phyloP scores from a whole-genome alignment of 164 flowering plant genomes.

The Aristolochia californica region DNA sequence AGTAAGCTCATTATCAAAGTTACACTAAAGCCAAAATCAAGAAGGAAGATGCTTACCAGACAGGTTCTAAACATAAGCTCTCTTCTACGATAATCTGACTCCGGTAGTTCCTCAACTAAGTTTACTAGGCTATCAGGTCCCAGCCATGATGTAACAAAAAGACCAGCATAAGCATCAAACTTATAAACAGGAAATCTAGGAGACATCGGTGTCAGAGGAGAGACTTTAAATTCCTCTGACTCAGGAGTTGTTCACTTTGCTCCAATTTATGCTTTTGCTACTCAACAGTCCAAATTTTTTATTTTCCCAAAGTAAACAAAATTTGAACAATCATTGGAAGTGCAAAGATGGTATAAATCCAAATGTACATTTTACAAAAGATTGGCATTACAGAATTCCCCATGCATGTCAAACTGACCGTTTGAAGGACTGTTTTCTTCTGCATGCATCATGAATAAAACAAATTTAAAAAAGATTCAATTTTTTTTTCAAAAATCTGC shows the following conservation, averaged over 20 bases:
- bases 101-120: constrained; percentile 59
- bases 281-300: constrained; percentile 63
- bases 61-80: no score
- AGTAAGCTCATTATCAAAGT: no score
- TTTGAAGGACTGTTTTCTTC: background rate
- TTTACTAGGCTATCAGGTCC: constrained; percentile 55
- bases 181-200: background rate
- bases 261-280: constrained; percentile 71
- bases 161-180: background rate
- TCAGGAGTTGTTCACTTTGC: constrained; percentile 63
- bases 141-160: constrained; percentile 20
- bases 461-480: background rate
- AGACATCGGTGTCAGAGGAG: background rate
- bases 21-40: no score
- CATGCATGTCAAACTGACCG: background rate
- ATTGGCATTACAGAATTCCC: background rate
- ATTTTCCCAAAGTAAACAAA: background rate
- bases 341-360: background rate
- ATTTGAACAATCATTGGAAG: background rate
- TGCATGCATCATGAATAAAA: background rate
- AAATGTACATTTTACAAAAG: no score
- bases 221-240: constrained; percentile 54
- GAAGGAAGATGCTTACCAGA: no score
- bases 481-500: background rate
- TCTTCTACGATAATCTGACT: constrained; percentile 27